A percentile compares a stretch with the other conserved stretches of the same genome.
phyloP scores from a whole-genome alignment of 116 monocot genomes.

The Papilionanthe hybrid region DNA sequence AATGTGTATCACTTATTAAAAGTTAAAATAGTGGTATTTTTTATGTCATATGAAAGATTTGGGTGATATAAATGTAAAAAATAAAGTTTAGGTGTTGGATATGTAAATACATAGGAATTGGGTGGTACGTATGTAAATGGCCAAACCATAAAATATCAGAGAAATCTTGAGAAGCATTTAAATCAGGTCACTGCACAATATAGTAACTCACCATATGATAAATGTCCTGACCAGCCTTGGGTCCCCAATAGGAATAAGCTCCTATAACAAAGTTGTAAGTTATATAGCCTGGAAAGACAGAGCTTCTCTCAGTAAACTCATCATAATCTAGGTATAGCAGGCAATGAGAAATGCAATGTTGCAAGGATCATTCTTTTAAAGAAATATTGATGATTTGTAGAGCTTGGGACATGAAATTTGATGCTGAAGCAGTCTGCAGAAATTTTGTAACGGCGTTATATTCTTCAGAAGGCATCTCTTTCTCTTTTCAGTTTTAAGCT shows the following conservation, averaged over 20 bases:
- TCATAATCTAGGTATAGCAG: neutral
- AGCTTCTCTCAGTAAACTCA: neutral
- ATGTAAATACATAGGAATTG: too few relatives aligned
- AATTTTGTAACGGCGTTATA: neutral
- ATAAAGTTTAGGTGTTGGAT: too few relatives aligned
- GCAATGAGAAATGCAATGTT: neutral
- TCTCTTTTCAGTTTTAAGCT: neutral
- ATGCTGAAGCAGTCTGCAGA: neutral
- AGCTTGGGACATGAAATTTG: neutral
- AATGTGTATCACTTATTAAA: too few relatives aligned
- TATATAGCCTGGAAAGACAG: slow-evolving; percentile 64
- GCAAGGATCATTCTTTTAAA: neutral
- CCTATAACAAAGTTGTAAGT: slow-evolving; percentile 98
- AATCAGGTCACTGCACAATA: neutral
- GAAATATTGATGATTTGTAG: neutral
- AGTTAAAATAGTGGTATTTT: too few relatives aligned
- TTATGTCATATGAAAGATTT: too few relatives aligned
- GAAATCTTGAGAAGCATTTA: neutral
- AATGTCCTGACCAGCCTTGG: slow-evolving; percentile 86
- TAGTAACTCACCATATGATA: slow-evolving; percentile 77
- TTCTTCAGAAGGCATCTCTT: neutral
- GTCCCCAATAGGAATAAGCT: slow-evolving; percentile 99
- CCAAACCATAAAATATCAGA: neutral
- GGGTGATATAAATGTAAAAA: too few relatives aligned
- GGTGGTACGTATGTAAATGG: too few relatives aligned